Evolutionary conservation across 495 filamentous ascomycete genomes (phyloP), one percentile per base, ranked within the genome.

Genomic region (Aspergillus haitiensis): DNA sequence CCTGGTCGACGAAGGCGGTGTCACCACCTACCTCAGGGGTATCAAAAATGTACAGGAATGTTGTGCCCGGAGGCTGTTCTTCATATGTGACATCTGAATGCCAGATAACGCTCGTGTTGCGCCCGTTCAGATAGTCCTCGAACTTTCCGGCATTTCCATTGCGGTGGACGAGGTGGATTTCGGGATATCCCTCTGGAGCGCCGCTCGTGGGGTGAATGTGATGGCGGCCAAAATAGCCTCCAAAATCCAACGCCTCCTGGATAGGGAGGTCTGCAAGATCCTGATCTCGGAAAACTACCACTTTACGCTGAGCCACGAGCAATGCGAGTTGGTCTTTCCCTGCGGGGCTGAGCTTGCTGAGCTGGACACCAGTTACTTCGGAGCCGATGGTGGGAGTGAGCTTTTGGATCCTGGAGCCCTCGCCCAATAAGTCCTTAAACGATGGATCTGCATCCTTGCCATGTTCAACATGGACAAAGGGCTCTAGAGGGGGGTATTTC

Each of bases 31-130:
- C 82, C 56, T 81, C 77, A n/a, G 91, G 90, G 40, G 77, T 84
- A 68, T 94, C 90, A 31, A 94, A 83, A 52, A 88, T 78, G 69
- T 91, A 92, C 36, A 96, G 72, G 72, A 94, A 91, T 0, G 90
- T 92, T 0, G 89, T 93, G 53, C 91, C 90, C 0, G 91, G 90
- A n/a, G 91, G 89, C 71, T 94, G 90, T 56, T 79, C 64, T 77
- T 96, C 91, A 68, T 92, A 93, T 5, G 85, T 87, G 0, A 93
- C 88, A 72, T 96, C 91, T 1, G 84, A 87, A 71, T 93, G 90
- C 90, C 90, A 93, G 1, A 86, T 81, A 0, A 89, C 84, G n/a
- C 82, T 86, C 64, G 80, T 87, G 1, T 84, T 89, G 37, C 87
- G 77, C 35, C 78, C 84, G 32, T 81, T 75, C 53, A 92, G 87